Conservation (phyloP, 1,284 basidiomycete genomes). For the Sphagnurus paluster region DNA sequence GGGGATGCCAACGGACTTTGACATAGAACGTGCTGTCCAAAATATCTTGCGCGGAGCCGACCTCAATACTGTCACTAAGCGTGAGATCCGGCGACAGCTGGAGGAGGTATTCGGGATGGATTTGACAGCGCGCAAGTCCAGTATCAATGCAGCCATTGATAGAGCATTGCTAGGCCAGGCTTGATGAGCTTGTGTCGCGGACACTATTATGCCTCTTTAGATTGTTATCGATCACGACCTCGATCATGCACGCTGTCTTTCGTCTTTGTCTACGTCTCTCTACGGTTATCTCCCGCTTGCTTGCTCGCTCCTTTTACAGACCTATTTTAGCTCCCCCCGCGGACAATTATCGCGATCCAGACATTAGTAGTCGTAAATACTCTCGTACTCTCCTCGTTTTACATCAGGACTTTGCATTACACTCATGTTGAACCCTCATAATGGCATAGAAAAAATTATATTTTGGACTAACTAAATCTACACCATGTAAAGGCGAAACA, state of each 20-base stretch:
- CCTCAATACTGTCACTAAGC: constrained; percentile 87
- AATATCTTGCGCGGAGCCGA: constrained; percentile 76
- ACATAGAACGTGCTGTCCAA: constrained; percentile 73
- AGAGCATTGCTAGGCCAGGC: constrained; percentile 46
- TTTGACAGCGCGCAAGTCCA: constrained; percentile 61
- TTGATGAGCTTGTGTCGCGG: constrained; percentile 23
- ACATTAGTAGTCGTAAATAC: constrained; percentile 10
- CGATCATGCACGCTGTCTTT: too few species aligned
- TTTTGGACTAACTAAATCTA: too few species aligned
- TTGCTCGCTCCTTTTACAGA: constrained; percentile 3
- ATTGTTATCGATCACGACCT: too few species aligned
- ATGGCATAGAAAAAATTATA: constrained; percentile 14
- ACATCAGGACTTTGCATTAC: constrained; percentile 19
- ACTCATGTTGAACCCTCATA: constrained; percentile 14
- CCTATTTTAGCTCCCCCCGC: constrained; percentile 13
- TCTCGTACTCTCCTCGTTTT: constrained; percentile 9
- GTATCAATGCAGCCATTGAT: constrained; percentile 75
- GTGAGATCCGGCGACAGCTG: constrained; percentile 79
- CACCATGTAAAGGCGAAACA: too few species aligned
- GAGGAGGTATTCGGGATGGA: constrained; percentile 80
- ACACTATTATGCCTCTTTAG: constrained; percentile 10
- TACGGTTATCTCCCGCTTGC: constrained; percentile 3
- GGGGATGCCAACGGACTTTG: constrained; percentile 59
- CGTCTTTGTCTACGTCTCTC: constrained; percentile 11
- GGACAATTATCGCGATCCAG: constrained; percentile 15